Conservation (phyloP, 768 basidiomycete genomes). For the Crepidotus variabilis region DNA sequence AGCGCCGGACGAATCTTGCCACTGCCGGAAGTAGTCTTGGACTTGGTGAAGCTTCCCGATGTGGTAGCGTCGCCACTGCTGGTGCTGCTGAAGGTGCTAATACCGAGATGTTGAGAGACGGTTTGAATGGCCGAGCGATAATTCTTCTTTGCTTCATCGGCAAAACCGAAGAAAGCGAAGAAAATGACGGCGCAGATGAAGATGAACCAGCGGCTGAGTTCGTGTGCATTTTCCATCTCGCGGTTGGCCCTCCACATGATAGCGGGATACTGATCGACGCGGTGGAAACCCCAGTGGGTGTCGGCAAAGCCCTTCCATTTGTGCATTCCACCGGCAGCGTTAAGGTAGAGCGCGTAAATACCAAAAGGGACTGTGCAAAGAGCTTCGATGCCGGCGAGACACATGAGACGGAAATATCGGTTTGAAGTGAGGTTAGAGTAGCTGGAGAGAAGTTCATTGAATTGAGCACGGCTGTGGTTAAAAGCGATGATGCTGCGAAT, state of each 20-base stretch:
- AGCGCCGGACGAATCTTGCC: conserved; percentile 29
- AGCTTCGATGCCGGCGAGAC: conserved; percentile 44
- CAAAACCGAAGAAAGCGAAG: conserved; percentile 67
- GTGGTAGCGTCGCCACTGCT: conserved; percentile 22
- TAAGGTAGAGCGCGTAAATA: conserved; percentile 34
- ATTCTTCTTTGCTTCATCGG: conserved; percentile 52
- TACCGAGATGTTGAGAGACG: conserved; percentile 35
- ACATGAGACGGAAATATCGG: conserved; percentile 58
- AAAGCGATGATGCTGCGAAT: conserved; percentile 38
- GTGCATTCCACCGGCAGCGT: conserved; percentile 25
- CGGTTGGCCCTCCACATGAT: conserved; percentile 35
- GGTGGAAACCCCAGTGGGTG: conserved; percentile 45
- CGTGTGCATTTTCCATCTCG: conserved; percentile 22
- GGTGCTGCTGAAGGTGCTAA: conserved; percentile 17
- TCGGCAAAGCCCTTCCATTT: conserved; percentile 39
- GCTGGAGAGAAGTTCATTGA: conserved; percentile 36
- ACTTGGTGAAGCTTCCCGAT: conserved; percentile 22
- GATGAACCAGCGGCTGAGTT: conserved; percentile 46
- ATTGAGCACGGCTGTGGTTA: conserved; percentile 36
- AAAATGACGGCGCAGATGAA: conserved; percentile 50
- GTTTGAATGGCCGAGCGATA: conserved; percentile 39
- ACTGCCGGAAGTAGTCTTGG: conserved; percentile 17
- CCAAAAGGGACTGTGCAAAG: conserved; percentile 43
- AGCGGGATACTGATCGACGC: conserved; percentile 37
- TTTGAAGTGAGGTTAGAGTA: conserved; percentile 38